Evolutionary conservation across 768 basidiomycete species (phyloP), one percentile per base, ranked within the genome.

Genomic region (Strobilomyces dryophilus): DNA sequence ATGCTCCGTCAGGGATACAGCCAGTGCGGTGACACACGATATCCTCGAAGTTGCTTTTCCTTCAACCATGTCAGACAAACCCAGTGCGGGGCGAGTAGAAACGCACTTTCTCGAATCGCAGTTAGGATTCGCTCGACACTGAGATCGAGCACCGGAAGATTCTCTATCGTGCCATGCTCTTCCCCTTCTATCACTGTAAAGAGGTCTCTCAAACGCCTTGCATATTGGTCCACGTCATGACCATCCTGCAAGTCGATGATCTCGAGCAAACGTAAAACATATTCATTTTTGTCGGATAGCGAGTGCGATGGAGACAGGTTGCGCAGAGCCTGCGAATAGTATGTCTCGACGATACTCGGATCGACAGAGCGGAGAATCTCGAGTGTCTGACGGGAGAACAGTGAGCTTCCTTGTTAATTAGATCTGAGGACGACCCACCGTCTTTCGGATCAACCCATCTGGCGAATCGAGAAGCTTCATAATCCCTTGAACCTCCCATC

Each of bases 401-500:
- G 34, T 56, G 44, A 57, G 49, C n/a, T 35, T 35, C 18, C 24
- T n/a, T 36, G 18, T 11, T 15, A 14, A 31, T 21, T 2, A 32
- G 35, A 32, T 21, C 17, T 3, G 32, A 42, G 47, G 7, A 6
- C 14, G n/a, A 51, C 74, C 51, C 59, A 86, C 90, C 75, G 76
- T 84, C 47, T 67, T 74, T 51, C 87, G 76, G 37, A 89, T 79
- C 27, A 75, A 61, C 9, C 64, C 56, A 64, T 92, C 90, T 1
- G 74, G 67, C 3, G 80, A 82, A 53, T 84, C 78, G 26, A 92
- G 70, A 15, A 87, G 68, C 53, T 76, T 78, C 82, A 92, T 87
- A 20, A 92, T 73, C 32, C 74, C 73, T 47, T 84, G 84, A 36
- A 92, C 89, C 48, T 92, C 89, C 77, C 79, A 79, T 49, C 74